Conservation (phyloP, 2,329 filamentous ascomycete genomes). For the Setomelanomma holmii region DNA sequence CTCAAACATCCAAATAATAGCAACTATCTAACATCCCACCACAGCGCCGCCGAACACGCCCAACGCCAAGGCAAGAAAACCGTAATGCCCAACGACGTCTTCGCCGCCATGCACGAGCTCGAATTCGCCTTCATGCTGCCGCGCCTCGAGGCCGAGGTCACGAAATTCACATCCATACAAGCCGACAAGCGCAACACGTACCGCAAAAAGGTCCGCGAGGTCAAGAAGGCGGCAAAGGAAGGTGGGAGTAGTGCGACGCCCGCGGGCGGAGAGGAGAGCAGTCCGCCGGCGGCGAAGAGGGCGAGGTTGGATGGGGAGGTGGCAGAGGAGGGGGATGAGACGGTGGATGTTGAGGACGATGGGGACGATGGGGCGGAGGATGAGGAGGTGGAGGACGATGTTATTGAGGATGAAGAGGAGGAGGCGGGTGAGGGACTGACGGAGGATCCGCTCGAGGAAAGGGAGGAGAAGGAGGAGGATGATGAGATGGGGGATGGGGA, state of each 20-base stretch:
- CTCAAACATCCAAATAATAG: not conserved
- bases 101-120: slow-evolving; percentile 76
- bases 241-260: not conserved
- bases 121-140: slow-evolving; percentile 77
- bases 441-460: slow-evolving; percentile 53
- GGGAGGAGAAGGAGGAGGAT: slow-evolving; percentile 55
- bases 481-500: slow-evolving; percentile 64
- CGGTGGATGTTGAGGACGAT: slow-evolving; percentile 43
- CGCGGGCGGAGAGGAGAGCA: slow-evolving; percentile 49
- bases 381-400: slow-evolving; percentile 61
- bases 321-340: slow-evolving; percentile 48
- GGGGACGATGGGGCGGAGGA: slow-evolving; percentile 57
- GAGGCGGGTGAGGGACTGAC: slow-evolving; percentile 59
- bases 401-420: slow-evolving; percentile 62
- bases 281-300: slow-evolving; percentile 59
- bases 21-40: not conserved
- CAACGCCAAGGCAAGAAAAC: slow-evolving; percentile 75
- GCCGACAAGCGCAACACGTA: slow-evolving; percentile 77
- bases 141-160: slow-evolving; percentile 76
- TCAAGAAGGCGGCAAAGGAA: slow-evolving; percentile 55
- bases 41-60: slow-evolving; percentile 76
- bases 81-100: slow-evolving; percentile 76
- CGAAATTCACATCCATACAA: slow-evolving; percentile 76
- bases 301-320: slow-evolving; percentile 49
- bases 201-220: slow-evolving; percentile 71